phyloP scores from a whole-genome alignment of 441 rosid species.

The Manihot esculenta region DNA sequence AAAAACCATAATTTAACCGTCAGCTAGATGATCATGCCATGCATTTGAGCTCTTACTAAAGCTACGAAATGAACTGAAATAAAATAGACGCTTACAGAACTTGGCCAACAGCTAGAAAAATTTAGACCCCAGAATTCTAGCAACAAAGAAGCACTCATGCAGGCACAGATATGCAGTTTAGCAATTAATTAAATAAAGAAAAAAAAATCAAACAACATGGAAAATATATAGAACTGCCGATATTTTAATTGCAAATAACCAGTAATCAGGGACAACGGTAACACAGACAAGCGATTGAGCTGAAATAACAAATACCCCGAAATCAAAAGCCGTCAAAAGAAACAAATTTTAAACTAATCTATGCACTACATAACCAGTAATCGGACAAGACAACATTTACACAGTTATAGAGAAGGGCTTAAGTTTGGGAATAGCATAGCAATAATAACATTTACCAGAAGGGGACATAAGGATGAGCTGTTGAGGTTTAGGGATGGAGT shows the following conservation, averaged over 20 bases:
- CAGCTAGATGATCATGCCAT: background rate
- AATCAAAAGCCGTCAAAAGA: background rate
- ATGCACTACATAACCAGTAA: background rate
- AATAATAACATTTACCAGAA: conserved; percentile 54
- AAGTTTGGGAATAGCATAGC: background rate
- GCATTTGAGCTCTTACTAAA: background rate
- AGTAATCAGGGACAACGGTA: background rate
- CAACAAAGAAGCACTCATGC: conserved; percentile 1
- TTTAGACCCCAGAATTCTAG: background rate
- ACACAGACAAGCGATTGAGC: background rate
- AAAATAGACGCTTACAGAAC: background rate
- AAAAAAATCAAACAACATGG: background rate
- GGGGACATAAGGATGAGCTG: conserved; percentile 98
- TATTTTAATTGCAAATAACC: background rate
- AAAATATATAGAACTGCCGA: background rate
- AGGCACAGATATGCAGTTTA: background rate
- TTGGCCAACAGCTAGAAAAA: background rate
- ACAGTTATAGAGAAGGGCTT: background rate
- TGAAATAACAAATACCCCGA: conserved; percentile 5
- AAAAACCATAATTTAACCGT: background rate
- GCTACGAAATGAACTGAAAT: background rate
- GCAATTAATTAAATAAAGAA: background rate
- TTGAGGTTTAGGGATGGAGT: conserved; percentile 59
- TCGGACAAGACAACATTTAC: background rate
- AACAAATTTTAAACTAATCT: background rate